A percentile compares a stretch with the other conserved stretches of the same genome.
Evolutionary conservation across 2,329 filamentous ascomycete genomes (phyloP).

Genomic region (Beauveria rudraprayagi): DNA sequence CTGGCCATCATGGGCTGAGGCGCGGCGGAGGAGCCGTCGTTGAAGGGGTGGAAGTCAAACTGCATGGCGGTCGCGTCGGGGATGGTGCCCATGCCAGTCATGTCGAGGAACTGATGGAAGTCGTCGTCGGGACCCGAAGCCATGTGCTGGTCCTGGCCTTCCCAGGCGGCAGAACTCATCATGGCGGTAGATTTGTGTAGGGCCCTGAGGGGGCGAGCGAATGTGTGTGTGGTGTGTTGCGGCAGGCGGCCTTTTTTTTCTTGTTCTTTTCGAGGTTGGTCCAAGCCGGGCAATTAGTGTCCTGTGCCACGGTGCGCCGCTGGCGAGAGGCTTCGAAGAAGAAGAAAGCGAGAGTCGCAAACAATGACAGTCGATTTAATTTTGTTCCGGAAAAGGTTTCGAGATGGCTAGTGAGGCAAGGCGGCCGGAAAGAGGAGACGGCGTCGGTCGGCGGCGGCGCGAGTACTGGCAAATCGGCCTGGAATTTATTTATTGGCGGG

Average conservation of each 20-base stretch:
- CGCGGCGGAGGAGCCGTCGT: constrained; percentile 27
- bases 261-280: background rate
- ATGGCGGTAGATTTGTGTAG: constrained; percentile 21
- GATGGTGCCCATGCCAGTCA: constrained; percentile 47
- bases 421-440: background rate
- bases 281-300: background rate
- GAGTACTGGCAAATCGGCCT: background rate
- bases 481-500: background rate
- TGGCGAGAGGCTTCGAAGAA: background rate
- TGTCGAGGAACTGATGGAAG: constrained; percentile 56
- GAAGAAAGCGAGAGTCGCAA: too few relatives aligned
- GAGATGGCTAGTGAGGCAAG: background rate
- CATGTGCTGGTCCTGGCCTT: constrained; percentile 48
- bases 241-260: background rate
- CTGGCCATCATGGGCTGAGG: constrained; percentile 14
- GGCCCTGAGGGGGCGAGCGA: background rate
- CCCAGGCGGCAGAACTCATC: constrained; percentile 49
- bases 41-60: constrained; percentile 54
- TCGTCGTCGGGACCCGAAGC: constrained; percentile 47
- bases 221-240: background rate
- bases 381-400: background rate
- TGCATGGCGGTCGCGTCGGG: constrained; percentile 38
- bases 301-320: background rate
- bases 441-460: background rate
- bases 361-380: too few relatives aligned